Conservation (phyloP, 140 eudicot species). For the Stevia rebaudiana region DNA sequence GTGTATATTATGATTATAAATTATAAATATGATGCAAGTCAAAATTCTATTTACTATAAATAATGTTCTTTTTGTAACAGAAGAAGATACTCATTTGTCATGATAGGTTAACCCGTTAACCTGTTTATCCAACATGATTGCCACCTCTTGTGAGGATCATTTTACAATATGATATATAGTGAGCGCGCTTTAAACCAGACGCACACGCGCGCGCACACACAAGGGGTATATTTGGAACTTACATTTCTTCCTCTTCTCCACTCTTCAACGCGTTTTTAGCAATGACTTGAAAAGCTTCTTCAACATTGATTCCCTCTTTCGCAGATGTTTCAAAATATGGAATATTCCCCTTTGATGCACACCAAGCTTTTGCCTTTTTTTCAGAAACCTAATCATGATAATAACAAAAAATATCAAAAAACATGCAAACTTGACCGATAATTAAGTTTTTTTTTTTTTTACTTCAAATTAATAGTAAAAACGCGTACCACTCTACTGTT, state of each 20-base stretch:
- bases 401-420: background rate
- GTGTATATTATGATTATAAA: no score
- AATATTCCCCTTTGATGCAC: conserved; percentile 91
- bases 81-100: no score
- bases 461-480: background rate
- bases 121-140: no score
- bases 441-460: background rate
- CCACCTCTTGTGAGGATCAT: no score
- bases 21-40: no score
- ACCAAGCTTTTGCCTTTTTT: conserved; percentile 98
- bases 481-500: conserved; percentile 84
- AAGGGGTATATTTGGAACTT: conserved; percentile 25
- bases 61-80: no score
- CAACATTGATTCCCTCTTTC: conserved; percentile 88
- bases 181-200: background rate
- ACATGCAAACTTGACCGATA: background rate
- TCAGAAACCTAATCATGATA: conserved; percentile 62
- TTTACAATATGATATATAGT: no score
- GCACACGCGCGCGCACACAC: background rate
- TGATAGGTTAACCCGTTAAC: no score
- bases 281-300: conserved; percentile 93
- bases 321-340: conserved; percentile 98
- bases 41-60: no score
- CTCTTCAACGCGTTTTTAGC: conserved; percentile 87
- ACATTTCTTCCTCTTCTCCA: conserved; percentile 98